Conservation (phyloP, 352 stramenopile species). For the Globisporangium canariense region DNA sequence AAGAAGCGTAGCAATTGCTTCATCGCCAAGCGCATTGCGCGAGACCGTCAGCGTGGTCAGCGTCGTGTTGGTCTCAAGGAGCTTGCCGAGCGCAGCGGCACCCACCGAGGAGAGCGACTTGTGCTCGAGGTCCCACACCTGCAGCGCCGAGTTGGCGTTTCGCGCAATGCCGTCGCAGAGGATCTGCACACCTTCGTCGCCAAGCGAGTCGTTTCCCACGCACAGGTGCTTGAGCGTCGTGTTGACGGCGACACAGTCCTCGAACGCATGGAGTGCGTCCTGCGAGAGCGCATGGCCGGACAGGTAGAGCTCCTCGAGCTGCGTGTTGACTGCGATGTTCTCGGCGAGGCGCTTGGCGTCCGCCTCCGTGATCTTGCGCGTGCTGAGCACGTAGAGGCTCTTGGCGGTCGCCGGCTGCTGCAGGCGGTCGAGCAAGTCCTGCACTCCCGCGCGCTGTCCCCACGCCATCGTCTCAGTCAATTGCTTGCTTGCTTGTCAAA, state of each 20-base stretch:
- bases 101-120: constrained; percentile 54
- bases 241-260: constrained; percentile 63
- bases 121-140: constrained; percentile 70
- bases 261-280: constrained; percentile 47
- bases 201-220: constrained; percentile 55
- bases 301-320: constrained; percentile 74
- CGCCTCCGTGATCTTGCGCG: constrained; percentile 51
- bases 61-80: constrained; percentile 45
- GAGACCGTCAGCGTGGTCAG: constrained; percentile 55
- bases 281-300: constrained; percentile 62
- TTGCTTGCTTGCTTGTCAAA: neutral
- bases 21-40: constrained; percentile 54
- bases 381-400: constrained; percentile 74
- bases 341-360: constrained; percentile 50
- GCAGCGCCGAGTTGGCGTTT: constrained; percentile 51
- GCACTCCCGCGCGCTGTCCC: constrained; percentile 61
- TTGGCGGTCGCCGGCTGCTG: constrained; percentile 54
- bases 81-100: constrained; percentile 38
- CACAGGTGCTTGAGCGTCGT: constrained; percentile 63
- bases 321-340: constrained; percentile 50
- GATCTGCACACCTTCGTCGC: constrained; percentile 41
- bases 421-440: constrained; percentile 72
- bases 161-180: constrained; percentile 47
- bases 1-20: constrained; percentile 35
- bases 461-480: constrained; percentile 57